phyloP scores from a whole-genome alignment of 1,284 basidiomycete genomes.

The Trametes polyzona region DNA sequence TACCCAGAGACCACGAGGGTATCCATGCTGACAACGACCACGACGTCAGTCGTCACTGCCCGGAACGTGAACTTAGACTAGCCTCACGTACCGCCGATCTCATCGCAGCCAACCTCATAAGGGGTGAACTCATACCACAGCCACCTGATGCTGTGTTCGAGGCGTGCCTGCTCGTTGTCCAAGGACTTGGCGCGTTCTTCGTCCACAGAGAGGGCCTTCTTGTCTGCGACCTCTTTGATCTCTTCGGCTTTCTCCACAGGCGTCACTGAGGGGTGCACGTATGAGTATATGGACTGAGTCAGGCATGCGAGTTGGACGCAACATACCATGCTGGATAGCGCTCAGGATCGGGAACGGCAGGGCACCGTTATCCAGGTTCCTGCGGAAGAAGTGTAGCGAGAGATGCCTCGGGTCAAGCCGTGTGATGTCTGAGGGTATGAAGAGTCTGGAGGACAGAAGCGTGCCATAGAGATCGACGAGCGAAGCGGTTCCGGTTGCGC shows the following conservation, averaged over 20 bases:
- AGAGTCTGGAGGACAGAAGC: conserved; percentile 42
- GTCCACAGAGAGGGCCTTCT: conserved; percentile 29
- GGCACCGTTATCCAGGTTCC: conserved; percentile 37
- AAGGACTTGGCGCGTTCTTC: conserved; percentile 15
- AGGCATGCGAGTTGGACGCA: background rate
- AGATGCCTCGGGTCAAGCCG: conserved; percentile 39
- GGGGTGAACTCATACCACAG: conserved; percentile 48
- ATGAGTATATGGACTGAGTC: background rate
- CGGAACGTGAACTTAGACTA: background rate
- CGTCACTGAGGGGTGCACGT: conserved; percentile 29
- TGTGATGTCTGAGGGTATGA: conserved; percentile 36
- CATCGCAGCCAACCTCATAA: conserved; percentile 46
- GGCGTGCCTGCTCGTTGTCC: conserved; percentile 26
- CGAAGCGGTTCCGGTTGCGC: conserved; percentile 36
- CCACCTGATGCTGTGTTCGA: conserved; percentile 33
- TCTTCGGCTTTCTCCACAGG: conserved; percentile 30
- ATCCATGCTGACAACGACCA: conserved; percentile 45
- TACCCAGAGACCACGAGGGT: conserved; percentile 45
- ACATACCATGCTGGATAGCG: conserved; percentile 39
- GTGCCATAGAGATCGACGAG: conserved; percentile 47
- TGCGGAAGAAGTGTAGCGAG: conserved; percentile 41
- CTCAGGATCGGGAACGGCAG: conserved; percentile 46
- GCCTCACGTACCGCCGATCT: conserved; percentile 39
- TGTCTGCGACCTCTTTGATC: conserved; percentile 28
- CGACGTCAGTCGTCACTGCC: background rate